Evolutionary conservation across 257 asterid species (phyloP).

Genomic region (Capsicum pubescens): DNA sequence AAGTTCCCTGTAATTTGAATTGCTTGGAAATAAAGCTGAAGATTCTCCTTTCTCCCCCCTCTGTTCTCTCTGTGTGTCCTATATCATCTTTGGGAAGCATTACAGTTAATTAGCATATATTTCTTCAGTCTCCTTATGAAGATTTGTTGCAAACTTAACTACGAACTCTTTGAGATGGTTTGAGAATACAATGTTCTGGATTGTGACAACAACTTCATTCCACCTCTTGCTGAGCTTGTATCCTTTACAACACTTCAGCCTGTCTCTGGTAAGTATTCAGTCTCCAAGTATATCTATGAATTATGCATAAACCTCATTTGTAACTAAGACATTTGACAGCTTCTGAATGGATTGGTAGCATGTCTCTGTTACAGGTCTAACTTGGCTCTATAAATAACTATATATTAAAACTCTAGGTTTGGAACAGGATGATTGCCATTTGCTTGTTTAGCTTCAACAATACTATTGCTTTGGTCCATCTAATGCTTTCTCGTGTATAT

Average conservation of each 20-base stretch:
- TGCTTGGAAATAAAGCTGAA: constrained; percentile 84
- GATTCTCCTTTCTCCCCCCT: constrained; percentile 51
- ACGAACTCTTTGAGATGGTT: constrained; percentile 74
- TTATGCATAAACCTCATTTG: too few relatives aligned
- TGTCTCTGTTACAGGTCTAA: too few relatives aligned
- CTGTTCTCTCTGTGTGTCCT: constrained; percentile 15
- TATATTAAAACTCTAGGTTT: neutral
- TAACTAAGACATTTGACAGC: too few relatives aligned
- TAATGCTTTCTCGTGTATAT: constrained; percentile 75
- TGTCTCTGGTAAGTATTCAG: too few relatives aligned
- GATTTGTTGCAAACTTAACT: constrained; percentile 71
- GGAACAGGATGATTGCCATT: neutral
- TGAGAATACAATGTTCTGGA: constrained; percentile 56
- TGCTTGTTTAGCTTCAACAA: constrained; percentile 21
- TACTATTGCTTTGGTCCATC: constrained; percentile 70
- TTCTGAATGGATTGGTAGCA: too few relatives aligned
- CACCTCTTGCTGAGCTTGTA: neutral
- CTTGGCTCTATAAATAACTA: constrained; percentile 5
- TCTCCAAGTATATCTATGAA: too few relatives aligned
- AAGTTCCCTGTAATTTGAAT: constrained; percentile 66
- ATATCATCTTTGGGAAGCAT: neutral
- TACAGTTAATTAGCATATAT: neutral
- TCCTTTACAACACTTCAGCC: too few relatives aligned
- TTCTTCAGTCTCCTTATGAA: constrained; percentile 64
- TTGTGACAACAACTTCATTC: constrained; percentile 53